Evolutionary conservation across 805 yeast species (phyloP).

Genomic region (Saturnispora saitoi): DNA sequence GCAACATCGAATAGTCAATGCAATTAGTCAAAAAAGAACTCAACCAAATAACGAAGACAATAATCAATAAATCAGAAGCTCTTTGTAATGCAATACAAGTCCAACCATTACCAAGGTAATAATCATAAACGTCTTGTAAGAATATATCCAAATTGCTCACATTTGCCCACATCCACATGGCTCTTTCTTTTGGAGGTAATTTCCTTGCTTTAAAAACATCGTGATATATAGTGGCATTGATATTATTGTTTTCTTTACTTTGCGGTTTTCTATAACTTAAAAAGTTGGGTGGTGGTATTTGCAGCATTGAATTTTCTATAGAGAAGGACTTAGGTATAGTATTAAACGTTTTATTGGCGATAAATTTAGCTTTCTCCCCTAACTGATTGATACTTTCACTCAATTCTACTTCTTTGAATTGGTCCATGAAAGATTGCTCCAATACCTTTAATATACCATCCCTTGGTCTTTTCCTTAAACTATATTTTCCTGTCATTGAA

Average conservation of each 20-base stretch:
- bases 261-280: constrained; percentile 1
- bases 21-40: constrained; percentile 78
- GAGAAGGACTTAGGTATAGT: constrained; percentile 18
- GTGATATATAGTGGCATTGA: neutral
- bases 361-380: constrained; percentile 21
- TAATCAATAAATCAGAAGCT: constrained; percentile 57
- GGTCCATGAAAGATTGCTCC: constrained; percentile 16
- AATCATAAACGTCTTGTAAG: constrained; percentile 71
- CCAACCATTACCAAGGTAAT: constrained; percentile 80
- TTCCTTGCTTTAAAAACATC: constrained; percentile 23
- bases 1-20: constrained; percentile 44
- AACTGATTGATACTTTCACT: constrained; percentile 18
- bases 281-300: constrained; percentile 13
- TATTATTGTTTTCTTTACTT: neutral
- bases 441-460: constrained; percentile 7
- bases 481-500: neutral
- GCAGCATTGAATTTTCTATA: constrained; percentile 6
- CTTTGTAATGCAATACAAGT: constrained; percentile 66
- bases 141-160: constrained; percentile 86
- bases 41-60: constrained; percentile 71
- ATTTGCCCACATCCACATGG: constrained; percentile 95
- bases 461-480: constrained; percentile 1
- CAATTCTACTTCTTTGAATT: constrained; percentile 15
- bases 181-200: constrained; percentile 60
- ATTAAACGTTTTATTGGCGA: constrained; percentile 22